These are phyloP conservation scores for Yamadazyma diospyri DNA, from an alignment of 1,139 yeast genomes.

Conservation along the genomic window DNA sequence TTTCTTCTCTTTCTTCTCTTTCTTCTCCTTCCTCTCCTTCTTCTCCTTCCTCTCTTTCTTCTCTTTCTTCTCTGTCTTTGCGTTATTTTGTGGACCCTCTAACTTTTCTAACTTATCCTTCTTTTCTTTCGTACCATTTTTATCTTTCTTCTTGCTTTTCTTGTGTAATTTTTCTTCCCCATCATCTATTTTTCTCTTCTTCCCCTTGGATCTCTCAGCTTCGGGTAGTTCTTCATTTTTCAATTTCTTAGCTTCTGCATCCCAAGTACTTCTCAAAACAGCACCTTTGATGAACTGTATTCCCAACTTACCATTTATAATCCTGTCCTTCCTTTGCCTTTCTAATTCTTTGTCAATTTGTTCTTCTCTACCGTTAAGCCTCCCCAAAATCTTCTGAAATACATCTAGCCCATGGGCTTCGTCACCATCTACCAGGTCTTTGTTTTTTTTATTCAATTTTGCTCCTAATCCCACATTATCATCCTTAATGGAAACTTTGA, in stretches of 20 bases:
- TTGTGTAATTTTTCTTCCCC: constrained; percentile 21
- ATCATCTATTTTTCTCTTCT: constrained; percentile 22
- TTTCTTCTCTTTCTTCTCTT: constrained; percentile 24
- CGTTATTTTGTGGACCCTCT: constrained; percentile 21
- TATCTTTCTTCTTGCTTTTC: constrained; percentile 19
- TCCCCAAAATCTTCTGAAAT: constrained; percentile 85
- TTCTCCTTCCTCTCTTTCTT: constrained; percentile 25
- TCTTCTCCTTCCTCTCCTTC: constrained; percentile 19
- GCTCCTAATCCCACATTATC: constrained; percentile 88
- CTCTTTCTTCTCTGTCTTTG: constrained; percentile 21
- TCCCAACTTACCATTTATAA: constrained; percentile 80
- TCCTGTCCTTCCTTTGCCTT: constrained; percentile 59
- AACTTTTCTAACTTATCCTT: constrained; percentile 21
- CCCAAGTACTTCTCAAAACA: constrained; percentile 80
- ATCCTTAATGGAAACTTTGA: constrained; percentile 75
- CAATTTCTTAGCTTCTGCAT: constrained; percentile 50
- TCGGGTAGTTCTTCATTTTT: constrained; percentile 20
- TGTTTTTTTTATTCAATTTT: constrained; percentile 53
- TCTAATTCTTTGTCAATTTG: constrained; percentile 58
- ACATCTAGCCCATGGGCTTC: constrained; percentile 91
- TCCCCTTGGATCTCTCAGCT: constrained; percentile 16
- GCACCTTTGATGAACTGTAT: constrained; percentile 85
- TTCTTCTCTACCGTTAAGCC: constrained; percentile 75
- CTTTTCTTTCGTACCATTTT: constrained; percentile 18
- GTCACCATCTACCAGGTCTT: constrained; percentile 64